A percentile compares a stretch with the other conserved stretches of the same genome.
Conservation (phyloP, 140 eudicot genomes). For the Ambrosia hybrid region DNA sequence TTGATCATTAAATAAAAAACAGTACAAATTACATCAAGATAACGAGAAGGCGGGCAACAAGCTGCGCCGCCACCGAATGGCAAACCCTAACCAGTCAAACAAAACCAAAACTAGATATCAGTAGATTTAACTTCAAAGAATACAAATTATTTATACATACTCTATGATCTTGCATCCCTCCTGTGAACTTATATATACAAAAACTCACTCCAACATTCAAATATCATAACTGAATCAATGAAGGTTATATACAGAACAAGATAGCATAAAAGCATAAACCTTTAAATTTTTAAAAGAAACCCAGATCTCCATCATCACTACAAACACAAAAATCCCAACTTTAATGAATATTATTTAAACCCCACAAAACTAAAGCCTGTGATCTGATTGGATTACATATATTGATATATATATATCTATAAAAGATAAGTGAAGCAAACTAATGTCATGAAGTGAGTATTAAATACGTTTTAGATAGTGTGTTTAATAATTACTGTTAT, state of each 20-base stretch:
- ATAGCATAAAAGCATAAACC: constrained; percentile 10
- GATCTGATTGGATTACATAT: constrained; percentile 31
- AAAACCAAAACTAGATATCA: no score
- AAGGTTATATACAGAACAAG: constrained; percentile 10
- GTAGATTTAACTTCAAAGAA: no score
- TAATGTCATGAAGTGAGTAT: constrained; percentile 21
- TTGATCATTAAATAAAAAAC: no score
- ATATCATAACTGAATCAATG: not conserved
- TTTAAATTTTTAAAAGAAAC: constrained; percentile 14
- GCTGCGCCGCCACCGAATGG: no score
- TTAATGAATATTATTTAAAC: constrained; percentile 1
- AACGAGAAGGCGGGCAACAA: no score
- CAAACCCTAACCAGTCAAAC: no score
- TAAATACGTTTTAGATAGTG: constrained; percentile 18
- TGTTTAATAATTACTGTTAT: constrained; percentile 17
- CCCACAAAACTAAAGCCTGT: constrained; percentile 21
- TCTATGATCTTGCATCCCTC: not conserved
- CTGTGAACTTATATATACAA: constrained; percentile 7
- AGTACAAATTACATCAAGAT: no score
- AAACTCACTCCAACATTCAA: constrained; percentile 9
- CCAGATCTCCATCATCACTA: constrained; percentile 39
- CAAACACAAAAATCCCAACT: constrained; percentile 24
- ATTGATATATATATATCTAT: not conserved
- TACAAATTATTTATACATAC: not conserved
- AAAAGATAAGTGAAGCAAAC: constrained; percentile 23